phyloP scores from a whole-genome alignment of 2,329 filamentous ascomycete genomes.

The Ascochyta clinopodiicola region DNA sequence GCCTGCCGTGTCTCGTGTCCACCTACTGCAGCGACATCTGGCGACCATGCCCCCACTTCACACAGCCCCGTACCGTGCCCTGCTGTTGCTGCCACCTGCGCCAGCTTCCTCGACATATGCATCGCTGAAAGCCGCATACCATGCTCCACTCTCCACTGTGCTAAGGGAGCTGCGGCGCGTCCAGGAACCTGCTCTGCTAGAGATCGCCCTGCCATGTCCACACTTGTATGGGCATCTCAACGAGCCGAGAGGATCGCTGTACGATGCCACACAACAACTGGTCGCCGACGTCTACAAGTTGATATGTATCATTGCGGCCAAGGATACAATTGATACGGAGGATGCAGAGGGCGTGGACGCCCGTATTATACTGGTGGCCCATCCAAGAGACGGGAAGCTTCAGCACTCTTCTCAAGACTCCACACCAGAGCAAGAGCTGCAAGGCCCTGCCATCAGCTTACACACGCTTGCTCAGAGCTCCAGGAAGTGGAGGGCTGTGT shows the following conservation, averaged over 20 bases:
- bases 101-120: constrained; percentile 49
- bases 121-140: constrained; percentile 53
- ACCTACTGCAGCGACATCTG: constrained; percentile 23
- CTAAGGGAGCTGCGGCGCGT: constrained; percentile 48
- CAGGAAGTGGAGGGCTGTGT: constrained; percentile 69
- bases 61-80: constrained; percentile 30
- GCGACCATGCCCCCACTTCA: constrained; percentile 38
- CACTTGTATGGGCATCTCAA: constrained; percentile 62
- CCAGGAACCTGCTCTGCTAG: constrained; percentile 53
- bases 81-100: constrained; percentile 56
- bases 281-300: constrained; percentile 81
- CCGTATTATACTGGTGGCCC: constrained; percentile 75
- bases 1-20: constrained; percentile 2
- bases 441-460: constrained; percentile 60
- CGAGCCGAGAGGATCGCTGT: constrained; percentile 63
- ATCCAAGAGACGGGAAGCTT: constrained; percentile 50
- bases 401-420: constrained; percentile 28
- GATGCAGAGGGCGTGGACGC: constrained; percentile 76
- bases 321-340: constrained; percentile 67
- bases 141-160: constrained; percentile 51
- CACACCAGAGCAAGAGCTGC: constrained; percentile 38
- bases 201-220: constrained; percentile 69
- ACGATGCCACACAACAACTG: constrained; percentile 73
- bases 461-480: constrained; percentile 56
- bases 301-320: constrained; percentile 73